These are phyloP conservation scores for Wallemia hederae DNA, from an alignment of 1,284 basidiomycete genomes.

Conservation along the genomic window DNA sequence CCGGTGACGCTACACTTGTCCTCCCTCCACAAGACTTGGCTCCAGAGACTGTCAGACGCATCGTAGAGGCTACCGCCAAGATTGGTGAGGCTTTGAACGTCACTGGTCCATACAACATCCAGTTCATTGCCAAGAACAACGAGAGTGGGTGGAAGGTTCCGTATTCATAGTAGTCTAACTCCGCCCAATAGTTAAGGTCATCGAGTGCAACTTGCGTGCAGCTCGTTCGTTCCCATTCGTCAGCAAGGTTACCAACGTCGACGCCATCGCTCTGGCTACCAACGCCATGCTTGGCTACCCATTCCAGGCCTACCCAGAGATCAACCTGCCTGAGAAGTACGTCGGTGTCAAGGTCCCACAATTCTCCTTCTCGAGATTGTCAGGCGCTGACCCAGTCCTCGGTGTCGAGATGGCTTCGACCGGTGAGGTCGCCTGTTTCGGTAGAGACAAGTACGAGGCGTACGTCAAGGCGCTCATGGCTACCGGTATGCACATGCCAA, in stretches of 20 bases:
- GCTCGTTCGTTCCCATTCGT: slow-evolving; percentile 98
- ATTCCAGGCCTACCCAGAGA: slow-evolving; percentile 66
- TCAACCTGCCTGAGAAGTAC: slow-evolving; percentile 62
- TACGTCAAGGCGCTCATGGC: slow-evolving; percentile 92
- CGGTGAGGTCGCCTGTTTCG: slow-evolving; percentile 95
- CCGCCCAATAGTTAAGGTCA: slow-evolving; percentile 46
- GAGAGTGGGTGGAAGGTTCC: slow-evolving; percentile 27
- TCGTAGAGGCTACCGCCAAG: slow-evolving; percentile 86
- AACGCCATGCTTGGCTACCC: slow-evolving; percentile 86
- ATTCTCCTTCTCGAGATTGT: slow-evolving; percentile 85
- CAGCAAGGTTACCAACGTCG: slow-evolving; percentile 86
- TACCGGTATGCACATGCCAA: slow-evolving; percentile 72
- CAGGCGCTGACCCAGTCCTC: slow-evolving; percentile 88
- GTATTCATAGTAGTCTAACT: background rate
- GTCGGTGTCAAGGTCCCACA: slow-evolving; percentile 97
- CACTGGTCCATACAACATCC: slow-evolving; percentile 96
- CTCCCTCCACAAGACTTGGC: slow-evolving; percentile 94
- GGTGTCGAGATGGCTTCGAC: slow-evolving; percentile 99
- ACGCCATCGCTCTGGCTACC: slow-evolving; percentile 93
- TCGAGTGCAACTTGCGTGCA: slow-evolving; percentile 93
- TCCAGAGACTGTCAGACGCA: slow-evolving; percentile 77
- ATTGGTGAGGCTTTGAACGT: slow-evolving; percentile 95
- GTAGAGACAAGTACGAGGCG: slow-evolving; percentile 88
- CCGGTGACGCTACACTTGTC: slow-evolving; percentile 89
- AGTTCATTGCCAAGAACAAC: slow-evolving; percentile 98